Base-by-base conservation (phyloP, 257 asterid species). In the Solanum habrochaites region DNA sequence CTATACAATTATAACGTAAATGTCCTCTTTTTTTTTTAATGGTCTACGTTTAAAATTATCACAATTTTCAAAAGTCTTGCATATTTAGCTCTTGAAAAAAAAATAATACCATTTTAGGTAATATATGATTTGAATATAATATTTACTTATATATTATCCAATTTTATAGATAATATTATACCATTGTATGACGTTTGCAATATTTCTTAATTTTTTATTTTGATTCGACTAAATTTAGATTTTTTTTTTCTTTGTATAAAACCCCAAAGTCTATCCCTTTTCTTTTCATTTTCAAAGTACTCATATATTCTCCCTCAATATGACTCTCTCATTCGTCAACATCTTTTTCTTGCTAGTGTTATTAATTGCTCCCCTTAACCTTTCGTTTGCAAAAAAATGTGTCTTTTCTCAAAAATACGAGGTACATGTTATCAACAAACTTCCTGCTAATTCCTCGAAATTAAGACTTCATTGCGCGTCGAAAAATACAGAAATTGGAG, bases 141-240 rank as follows among this genome's bases (percentile, higher is more conserved):
- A 52, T 52, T 16, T 16, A 52, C 21, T 1, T 52, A 52, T 52
- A 52, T 15, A 52, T 49, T 49, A 49, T 49, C 8, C 7, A 49
- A 47, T 15, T 18, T 47, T 47, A 21, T 21, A 60, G 2, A 23
- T 60, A 62, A 23, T 62, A 62, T 23, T 62, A 8, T 62, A 62
- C 25, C 10, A 1, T n/a, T 0, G 1, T 60, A 0, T 60, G 12
- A 23, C 12, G 6, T 23, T 21, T 23, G 6, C 12, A 62, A n/a
- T n/a, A 62, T 4, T 7, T n/a, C 11, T 62, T 62, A 1, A 1
- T 5, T 10, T 23, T 23, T 60, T 60, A 21, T 60, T 10, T 11
- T 10, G 15, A 60, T 60, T 9, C 2, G 31, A 62, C 31, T 23
- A n/a, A n/a, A 62, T 29, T 62, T 10, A 62, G 7, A 62, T 23